phyloP scores from a whole-genome alignment of 768 basidiomycete genomes.

The Trametes cubensis region DNA sequence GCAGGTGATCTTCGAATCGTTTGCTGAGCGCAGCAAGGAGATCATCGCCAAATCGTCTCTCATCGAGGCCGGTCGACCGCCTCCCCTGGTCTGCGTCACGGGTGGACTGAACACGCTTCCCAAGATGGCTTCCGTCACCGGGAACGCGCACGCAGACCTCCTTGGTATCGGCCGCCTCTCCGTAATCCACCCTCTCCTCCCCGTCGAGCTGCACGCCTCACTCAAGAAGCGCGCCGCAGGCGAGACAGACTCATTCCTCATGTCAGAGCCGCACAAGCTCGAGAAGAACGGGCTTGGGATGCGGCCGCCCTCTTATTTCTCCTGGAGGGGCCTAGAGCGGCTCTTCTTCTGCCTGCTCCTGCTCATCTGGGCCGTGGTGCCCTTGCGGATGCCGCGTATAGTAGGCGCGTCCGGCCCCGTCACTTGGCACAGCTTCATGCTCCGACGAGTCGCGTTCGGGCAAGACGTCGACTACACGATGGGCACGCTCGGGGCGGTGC shows the following conservation, averaged over 20 bases:
- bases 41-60: slow-evolving; percentile 39
- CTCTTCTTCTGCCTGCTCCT: slow-evolving; percentile 21
- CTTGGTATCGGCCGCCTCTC: slow-evolving; percentile 77
- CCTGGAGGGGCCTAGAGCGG: slow-evolving; percentile 27
- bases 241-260: neutral
- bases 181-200: slow-evolving; percentile 55
- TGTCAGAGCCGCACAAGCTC: neutral
- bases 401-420: slow-evolving; percentile 64
- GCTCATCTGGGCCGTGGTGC: slow-evolving; percentile 25
- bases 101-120: slow-evolving; percentile 72
- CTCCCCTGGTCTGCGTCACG: slow-evolving; percentile 75
- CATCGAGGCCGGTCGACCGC: slow-evolving; percentile 27
- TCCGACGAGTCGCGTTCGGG: slow-evolving; percentile 51
- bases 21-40: slow-evolving; percentile 59
- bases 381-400: slow-evolving; percentile 53
- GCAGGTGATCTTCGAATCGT: slow-evolving; percentile 74
- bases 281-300: slow-evolving; percentile 6
- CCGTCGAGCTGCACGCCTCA: slow-evolving; percentile 11
- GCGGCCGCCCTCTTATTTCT: slow-evolving; percentile 1
- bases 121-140: slow-evolving; percentile 56
- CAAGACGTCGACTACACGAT: slow-evolving; percentile 25
- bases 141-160: slow-evolving; percentile 63
- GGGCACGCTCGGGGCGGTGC: slow-evolving; percentile 27
- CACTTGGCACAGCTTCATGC: slow-evolving; percentile 69
- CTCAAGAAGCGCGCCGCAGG: neutral